A percentile compares a stretch with the other conserved stretches of the same genome.
Evolutionary conservation across 2,329 filamentous ascomycete species (phyloP).

Genomic region (Dactylellina leptospora): DNA sequence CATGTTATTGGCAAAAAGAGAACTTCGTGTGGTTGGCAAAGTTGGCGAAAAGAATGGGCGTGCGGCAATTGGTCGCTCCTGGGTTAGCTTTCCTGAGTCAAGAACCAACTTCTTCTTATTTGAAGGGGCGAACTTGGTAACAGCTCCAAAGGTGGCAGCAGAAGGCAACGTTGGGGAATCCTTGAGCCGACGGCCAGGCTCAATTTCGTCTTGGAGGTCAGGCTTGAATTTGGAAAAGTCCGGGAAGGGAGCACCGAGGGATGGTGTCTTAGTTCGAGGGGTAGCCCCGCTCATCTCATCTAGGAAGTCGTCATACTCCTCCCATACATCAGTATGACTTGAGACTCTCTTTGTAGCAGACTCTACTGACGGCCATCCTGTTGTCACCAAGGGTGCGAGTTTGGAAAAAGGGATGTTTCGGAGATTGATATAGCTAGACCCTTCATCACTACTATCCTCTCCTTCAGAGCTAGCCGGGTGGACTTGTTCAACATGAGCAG

Average conservation of each 20-base stretch:
- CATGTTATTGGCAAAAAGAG: conserved; percentile 34
- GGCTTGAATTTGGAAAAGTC: conserved; percentile 31
- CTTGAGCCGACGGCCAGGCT: conserved; percentile 30
- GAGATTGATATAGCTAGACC: conserved; percentile 40
- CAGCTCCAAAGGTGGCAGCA: conserved; percentile 35
- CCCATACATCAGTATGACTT: conserved; percentile 31
- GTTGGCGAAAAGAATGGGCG: conserved; percentile 48
- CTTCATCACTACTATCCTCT: conserved; percentile 31
- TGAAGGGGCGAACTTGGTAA: conserved; percentile 41
- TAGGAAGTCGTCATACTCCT: conserved; percentile 41
- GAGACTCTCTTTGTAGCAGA: conserved; percentile 7
- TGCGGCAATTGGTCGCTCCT: conserved; percentile 35
- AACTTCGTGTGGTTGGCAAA: conserved; percentile 39
- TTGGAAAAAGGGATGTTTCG: conserved; percentile 27
- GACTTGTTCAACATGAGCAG: conserved; percentile 14
- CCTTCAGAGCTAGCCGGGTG: conserved; percentile 29
- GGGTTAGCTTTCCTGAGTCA: conserved; percentile 37
- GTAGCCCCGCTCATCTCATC: conserved; percentile 50
- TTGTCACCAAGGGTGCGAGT: conserved; percentile 38
- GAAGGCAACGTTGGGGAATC: conserved; percentile 50
- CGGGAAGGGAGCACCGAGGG: conserved; percentile 24
- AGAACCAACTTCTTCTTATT: conserved; percentile 50
- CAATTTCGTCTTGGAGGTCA: conserved; percentile 41
- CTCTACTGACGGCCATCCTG: conserved; percentile 20
- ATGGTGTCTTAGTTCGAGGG: conserved; percentile 28